phyloP scores from a whole-genome alignment of 495 filamentous ascomycete genomes.

The Viridothelium virens region DNA sequence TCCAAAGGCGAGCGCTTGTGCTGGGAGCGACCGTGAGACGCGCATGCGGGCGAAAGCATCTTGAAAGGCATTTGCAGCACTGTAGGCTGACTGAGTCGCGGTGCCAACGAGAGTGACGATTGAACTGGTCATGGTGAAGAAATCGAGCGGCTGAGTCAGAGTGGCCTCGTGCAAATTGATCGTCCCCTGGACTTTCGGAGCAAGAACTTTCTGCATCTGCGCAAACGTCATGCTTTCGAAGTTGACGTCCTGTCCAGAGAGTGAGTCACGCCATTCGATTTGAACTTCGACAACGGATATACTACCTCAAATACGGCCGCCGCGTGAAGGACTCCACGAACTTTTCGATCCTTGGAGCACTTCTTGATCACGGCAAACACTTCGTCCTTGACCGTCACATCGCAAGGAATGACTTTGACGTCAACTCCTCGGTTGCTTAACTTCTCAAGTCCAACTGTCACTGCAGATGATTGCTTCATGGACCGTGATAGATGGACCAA shows the following conservation, averaged over 20 bases:
- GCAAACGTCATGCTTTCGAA: not conserved
- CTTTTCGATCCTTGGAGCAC: not conserved
- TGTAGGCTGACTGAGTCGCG: slow-evolving; percentile 12
- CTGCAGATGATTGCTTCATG: not conserved
- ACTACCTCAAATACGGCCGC: slow-evolving; percentile 13
- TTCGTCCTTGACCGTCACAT: not conserved
- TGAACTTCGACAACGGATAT: not conserved
- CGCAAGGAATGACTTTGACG: not conserved
- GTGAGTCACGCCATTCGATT: not conserved
- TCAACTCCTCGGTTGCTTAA: not conserved
- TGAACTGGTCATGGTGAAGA: slow-evolving; percentile 14
- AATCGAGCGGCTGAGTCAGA: slow-evolving; percentile 2
- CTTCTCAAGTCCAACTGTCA: not conserved
- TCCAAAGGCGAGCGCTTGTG: not conserved
- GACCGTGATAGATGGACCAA: slow-evolving; percentile 6
- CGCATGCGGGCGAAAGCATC: slow-evolving; percentile 11
- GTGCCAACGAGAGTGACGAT: slow-evolving; percentile 8
- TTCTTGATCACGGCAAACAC: not conserved
- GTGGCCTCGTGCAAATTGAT: slow-evolving; percentile 12
- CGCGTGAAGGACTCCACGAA: slow-evolving; percentile 13
- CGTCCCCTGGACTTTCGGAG: slow-evolving; percentile 13
- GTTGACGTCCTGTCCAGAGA: not conserved
- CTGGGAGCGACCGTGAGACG: not conserved
- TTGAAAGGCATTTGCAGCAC: slow-evolving; percentile 11
- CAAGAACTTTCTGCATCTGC: not conserved